Conservation (phyloP, 1,284 basidiomycete genomes). For the Moniliella sp. region DNA sequence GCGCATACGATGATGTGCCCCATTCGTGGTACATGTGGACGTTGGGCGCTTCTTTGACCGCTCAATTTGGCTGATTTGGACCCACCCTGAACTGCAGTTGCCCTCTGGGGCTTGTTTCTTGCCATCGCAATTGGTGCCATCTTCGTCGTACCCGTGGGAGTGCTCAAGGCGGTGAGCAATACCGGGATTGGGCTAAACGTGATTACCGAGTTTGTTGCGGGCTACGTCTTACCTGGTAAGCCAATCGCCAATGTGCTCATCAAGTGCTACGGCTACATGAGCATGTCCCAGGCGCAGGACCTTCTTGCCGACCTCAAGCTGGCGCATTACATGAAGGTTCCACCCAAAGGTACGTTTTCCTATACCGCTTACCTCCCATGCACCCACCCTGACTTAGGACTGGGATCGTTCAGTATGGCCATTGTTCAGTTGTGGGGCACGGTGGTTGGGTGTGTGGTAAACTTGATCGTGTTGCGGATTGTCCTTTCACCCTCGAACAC, state of each 20-base stretch:
- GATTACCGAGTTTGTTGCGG: slow-evolving; percentile 32
- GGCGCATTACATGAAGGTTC: slow-evolving; percentile 24
- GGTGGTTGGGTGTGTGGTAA: slow-evolving; percentile 37
- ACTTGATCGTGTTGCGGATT: slow-evolving; percentile 35
- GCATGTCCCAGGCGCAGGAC: slow-evolving; percentile 31
- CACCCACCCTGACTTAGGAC: too few species aligned
- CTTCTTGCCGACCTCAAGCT: slow-evolving; percentile 38
- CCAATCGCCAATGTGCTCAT: slow-evolving; percentile 36
- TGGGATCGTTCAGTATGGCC: slow-evolving; percentile 38
- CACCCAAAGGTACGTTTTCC: too few species aligned
- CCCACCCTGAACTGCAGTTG: slow-evolving; percentile 35
- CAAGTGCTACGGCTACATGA: slow-evolving; percentile 37
- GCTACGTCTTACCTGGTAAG: slow-evolving; percentile 39
- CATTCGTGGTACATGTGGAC: slow-evolving; percentile 26
- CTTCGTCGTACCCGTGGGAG: slow-evolving; percentile 36
- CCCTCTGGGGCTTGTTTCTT: slow-evolving; percentile 37
- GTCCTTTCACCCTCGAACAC: slow-evolving; percentile 25
- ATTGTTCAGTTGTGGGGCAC: slow-evolving; percentile 38
- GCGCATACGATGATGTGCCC: slow-evolving; percentile 23
- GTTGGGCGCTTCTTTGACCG: slow-evolving; percentile 18
- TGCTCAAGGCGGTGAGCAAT: slow-evolving; percentile 39
- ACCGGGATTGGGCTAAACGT: slow-evolving; percentile 35
- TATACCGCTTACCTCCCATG: too few species aligned
- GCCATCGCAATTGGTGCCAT: slow-evolving; percentile 36
- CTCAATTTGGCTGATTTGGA: slow-evolving; percentile 36